phyloP scores from a whole-genome alignment of 768 basidiomycete genomes.

The Serendipita sp. region DNA sequence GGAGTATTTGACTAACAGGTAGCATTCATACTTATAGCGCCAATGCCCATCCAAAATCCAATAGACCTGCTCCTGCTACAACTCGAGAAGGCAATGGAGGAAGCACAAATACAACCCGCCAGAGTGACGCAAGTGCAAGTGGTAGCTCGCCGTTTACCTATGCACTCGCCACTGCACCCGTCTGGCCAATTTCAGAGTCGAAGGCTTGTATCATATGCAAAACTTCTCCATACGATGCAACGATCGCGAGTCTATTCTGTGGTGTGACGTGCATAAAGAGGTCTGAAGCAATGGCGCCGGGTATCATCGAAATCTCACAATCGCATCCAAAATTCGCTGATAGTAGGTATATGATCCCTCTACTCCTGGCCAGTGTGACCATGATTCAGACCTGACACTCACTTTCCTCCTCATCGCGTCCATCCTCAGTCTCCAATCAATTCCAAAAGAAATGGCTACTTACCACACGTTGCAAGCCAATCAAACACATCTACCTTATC shows the following conservation, averaged over 20 bases:
- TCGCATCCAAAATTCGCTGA: slow-evolving; percentile 49
- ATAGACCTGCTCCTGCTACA: too few relatives aligned
- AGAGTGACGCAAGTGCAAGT: too few relatives aligned
- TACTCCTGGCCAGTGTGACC: not conserved
- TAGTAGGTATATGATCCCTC: slow-evolving; percentile 25
- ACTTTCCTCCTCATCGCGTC: slow-evolving; percentile 5
- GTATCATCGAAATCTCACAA: slow-evolving; percentile 41
- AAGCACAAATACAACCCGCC: too few relatives aligned
- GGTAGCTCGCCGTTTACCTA: not conserved
- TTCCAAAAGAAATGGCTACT: slow-evolving; percentile 59
- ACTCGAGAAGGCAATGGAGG: too few relatives aligned
- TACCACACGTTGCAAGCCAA: slow-evolving; percentile 34
- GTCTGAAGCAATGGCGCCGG: slow-evolving; percentile 38
- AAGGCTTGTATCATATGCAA: not conserved
- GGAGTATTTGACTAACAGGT: too few relatives aligned
- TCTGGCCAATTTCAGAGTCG: not conserved
- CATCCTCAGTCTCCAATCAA: slow-evolving; percentile 37
- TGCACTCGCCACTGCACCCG: not conserved
- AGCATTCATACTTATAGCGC: not conserved
- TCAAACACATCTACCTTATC: slow-evolving; percentile 49
- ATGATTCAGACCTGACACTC: not conserved
- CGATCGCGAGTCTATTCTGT: not conserved
- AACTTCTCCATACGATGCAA: not conserved
- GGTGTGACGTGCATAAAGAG: slow-evolving; percentile 21
- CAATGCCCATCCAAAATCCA: too few relatives aligned